Percentiles rank a stretch among this genome's conserved stretches.
phyloP scores from a whole-genome alignment of 2,329 filamentous ascomycete species.

The Malbranchea zuffiana region DNA sequence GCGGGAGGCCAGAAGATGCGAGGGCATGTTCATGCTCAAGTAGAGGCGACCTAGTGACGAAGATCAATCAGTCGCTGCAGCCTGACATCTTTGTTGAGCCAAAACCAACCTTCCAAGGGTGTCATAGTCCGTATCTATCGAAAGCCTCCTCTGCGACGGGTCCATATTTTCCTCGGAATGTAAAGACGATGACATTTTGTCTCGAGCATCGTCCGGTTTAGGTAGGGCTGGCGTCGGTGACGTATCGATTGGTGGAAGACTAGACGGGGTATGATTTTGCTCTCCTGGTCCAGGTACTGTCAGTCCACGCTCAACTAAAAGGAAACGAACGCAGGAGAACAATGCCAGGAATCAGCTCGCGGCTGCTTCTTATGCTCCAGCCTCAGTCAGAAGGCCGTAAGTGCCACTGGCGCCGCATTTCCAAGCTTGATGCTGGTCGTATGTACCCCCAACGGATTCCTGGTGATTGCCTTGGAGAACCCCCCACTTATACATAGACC shows the following conservation, averaged over 20 bases:
- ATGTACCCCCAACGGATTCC: no score
- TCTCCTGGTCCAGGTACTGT: constrained; percentile 4
- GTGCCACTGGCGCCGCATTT: no score
- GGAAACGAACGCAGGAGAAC: no score
- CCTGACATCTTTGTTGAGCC: constrained; percentile 5
- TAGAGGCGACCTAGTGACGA: constrained; percentile 56
- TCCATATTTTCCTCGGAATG: constrained; percentile 46
- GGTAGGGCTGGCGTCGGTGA: constrained; percentile 22
- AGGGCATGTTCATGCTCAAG: constrained; percentile 83
- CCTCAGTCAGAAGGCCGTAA: no score
- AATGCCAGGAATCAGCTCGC: no score
- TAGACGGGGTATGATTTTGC: not conserved
- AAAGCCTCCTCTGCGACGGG: constrained; percentile 57
- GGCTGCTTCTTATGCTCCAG: no score
- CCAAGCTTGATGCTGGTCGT: no score
- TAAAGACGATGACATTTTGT: constrained; percentile 16
- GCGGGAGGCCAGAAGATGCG: constrained; percentile 73
- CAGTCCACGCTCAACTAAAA: no score
- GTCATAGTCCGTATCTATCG: constrained; percentile 68
- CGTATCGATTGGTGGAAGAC: constrained; percentile 26
- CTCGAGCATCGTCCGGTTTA: constrained; percentile 14
- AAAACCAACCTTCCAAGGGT: constrained; percentile 56
- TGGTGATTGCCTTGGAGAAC: no score
- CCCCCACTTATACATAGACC: no score
- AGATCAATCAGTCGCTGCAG: constrained; percentile 8